Percentiles rank a stretch among this genome's conserved stretches.
Conservation (phyloP, 495 filamentous ascomycete genomes). For the Apiosordaria backusii region DNA sequence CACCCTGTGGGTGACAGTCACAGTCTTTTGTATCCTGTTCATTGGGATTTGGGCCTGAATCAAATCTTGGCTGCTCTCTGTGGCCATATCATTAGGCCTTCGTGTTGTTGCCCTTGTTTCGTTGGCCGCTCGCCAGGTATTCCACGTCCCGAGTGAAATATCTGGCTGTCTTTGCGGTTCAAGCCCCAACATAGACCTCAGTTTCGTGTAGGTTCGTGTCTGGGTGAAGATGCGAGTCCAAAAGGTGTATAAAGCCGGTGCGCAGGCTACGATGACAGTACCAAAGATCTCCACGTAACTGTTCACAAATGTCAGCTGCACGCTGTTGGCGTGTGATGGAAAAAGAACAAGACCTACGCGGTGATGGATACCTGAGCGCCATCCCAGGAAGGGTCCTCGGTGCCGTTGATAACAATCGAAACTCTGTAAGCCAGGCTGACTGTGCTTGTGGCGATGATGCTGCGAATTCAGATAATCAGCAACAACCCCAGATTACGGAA, state of each 20-base stretch:
- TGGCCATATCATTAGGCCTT: not conserved
- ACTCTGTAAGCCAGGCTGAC: not conserved
- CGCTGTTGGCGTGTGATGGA: no score
- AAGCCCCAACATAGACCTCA: not conserved
- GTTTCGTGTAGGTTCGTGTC: not conserved
- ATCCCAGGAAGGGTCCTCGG: not conserved
- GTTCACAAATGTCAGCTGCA: not conserved
- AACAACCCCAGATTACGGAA: not conserved
- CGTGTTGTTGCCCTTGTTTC: not conserved
- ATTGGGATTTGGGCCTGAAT: not conserved
- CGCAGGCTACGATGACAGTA: not conserved
- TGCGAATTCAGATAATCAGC: not conserved
- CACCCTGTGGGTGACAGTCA: not conserved
- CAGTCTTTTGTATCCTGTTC: not conserved
- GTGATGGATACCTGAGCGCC: not conserved
- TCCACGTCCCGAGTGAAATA: not conserved
- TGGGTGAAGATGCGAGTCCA: not conserved
- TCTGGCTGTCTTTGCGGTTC: not conserved
- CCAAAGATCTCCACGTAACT: not conserved
- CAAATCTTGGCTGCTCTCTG: not conserved
- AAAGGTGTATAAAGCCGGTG: not conserved
- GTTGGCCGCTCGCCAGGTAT: not conserved
- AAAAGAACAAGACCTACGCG: not conserved
- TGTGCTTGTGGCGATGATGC: not conserved
- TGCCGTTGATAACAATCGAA: not conserved